Percentiles rank a stretch among this genome's conserved stretches.
Conservation (phyloP, 306 rosid species). For the Erythrophleum fordii region DNA sequence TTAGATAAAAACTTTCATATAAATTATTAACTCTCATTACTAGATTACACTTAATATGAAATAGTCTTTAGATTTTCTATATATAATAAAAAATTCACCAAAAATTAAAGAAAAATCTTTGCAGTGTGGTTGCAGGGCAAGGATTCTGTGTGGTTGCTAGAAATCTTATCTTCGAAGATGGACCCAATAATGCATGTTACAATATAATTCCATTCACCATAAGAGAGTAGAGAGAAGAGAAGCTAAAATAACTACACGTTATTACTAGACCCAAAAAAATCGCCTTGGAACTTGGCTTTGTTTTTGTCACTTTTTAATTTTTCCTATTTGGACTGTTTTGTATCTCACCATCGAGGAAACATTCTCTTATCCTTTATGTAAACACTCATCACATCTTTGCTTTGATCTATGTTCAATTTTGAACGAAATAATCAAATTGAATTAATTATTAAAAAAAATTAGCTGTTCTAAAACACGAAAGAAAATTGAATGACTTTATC, state of each 20-base stretch:
- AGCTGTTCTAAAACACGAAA: too few relatives aligned
- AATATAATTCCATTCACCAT: too few relatives aligned
- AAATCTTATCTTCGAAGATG: conserved; percentile 18
- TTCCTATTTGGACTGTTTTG: not conserved
- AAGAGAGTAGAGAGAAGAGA: too few relatives aligned
- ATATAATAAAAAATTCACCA: too few relatives aligned
- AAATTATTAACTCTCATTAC: too few relatives aligned
- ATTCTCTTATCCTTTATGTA: not conserved
- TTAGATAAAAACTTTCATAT: too few relatives aligned
- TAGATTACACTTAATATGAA: too few relatives aligned
- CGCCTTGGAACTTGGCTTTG: conserved; percentile 26
- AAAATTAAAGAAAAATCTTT: too few relatives aligned
- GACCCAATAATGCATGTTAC: not conserved
- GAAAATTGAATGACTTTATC: too few relatives aligned
- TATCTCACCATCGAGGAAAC: not conserved
- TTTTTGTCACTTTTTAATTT: not conserved
- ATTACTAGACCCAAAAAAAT: not conserved
- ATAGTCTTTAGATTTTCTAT: too few relatives aligned
- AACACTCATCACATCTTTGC: not conserved
- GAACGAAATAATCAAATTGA: not conserved
- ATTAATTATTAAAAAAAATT: too few relatives aligned
- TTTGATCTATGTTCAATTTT: not conserved
- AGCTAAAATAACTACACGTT: not conserved
- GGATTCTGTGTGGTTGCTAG: not conserved
- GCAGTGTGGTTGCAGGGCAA: too few relatives aligned